Evolutionary conservation across 495 filamentous ascomycete species (phyloP).

Genomic region (Hyaloscypha bicolor): DNA sequence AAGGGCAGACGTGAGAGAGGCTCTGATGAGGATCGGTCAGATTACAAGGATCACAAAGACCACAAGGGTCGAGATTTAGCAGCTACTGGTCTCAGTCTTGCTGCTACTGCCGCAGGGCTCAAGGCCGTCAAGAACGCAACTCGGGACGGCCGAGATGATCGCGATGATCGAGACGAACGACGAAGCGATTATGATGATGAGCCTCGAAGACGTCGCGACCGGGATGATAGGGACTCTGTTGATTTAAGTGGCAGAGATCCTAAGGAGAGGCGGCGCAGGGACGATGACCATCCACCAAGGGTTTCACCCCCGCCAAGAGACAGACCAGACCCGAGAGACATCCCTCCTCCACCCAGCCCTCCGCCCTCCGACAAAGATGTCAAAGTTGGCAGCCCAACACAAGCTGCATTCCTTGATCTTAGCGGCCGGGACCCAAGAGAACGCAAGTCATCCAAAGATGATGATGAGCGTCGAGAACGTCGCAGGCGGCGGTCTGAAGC

Average conservation of each 20-base stretch:
- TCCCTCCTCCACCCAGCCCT: slow-evolving; percentile 14
- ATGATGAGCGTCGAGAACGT: slow-evolving; percentile 33
- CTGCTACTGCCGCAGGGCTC: slow-evolving; percentile 32
- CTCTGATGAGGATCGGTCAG: slow-evolving; percentile 4
- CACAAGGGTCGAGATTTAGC: slow-evolving; percentile 31
- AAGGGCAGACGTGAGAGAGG: not conserved
- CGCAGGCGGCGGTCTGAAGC: slow-evolving; percentile 37
- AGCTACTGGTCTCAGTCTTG: slow-evolving; percentile 32
- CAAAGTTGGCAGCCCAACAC: slow-evolving; percentile 13
- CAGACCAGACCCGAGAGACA: slow-evolving; percentile 32
- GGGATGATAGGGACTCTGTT: slow-evolving; percentile 19
- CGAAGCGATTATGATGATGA: slow-evolving; percentile 38
- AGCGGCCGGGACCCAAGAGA: slow-evolving; percentile 26
- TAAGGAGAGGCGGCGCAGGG: slow-evolving; percentile 35
- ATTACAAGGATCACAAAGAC: slow-evolving; percentile 15
- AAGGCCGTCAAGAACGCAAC: slow-evolving; percentile 29
- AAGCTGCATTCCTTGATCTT: slow-evolving; percentile 16
- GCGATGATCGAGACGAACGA: slow-evolving; percentile 39
- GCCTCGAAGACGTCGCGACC: slow-evolving; percentile 35
- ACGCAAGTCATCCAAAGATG: slow-evolving; percentile 18
- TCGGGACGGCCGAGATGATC: slow-evolving; percentile 28
- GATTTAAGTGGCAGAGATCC: slow-evolving; percentile 25
- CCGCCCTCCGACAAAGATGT: slow-evolving; percentile 7
- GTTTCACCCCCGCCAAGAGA: not conserved
- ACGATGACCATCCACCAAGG: slow-evolving; percentile 40